Evolutionary conservation across 768 basidiomycete species (phyloP), one percentile per base, ranked within the genome.

Genomic region (Ramaria rubella): DNA sequence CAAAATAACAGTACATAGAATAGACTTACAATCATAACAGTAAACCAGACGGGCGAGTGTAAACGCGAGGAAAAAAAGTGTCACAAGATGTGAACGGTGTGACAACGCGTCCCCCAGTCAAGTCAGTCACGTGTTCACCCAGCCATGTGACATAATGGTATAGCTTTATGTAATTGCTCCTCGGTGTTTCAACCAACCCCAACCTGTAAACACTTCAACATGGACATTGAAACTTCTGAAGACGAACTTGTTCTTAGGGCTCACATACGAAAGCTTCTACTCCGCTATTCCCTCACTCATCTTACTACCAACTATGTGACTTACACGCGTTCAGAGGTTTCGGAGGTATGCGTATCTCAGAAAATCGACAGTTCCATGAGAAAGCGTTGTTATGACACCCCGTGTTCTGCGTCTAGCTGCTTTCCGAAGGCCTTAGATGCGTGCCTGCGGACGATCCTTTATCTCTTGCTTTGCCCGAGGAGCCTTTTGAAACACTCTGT

Each of bases 261-360:
- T 31, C 84, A 85, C 63, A 79, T 87, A 56, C 79, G 75, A 38
- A 68, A 75, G 33, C 66, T 84, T 27, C 73, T 87, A 27, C 69
- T 79, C 27, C 72, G 77, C 40, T 87, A 87, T 61, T 76, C 71
- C 6, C 72, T 72, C 33, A 67, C 64, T 17, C 78, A 87, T 66
- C 67, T 83, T 30, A 78, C 82, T 0, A 77, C 69, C 53, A 75
- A 85, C 63, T 77, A 86, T 63, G 67, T 81, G 43, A 64, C 72
- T 14, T 81, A 77, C 62, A 85, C 84, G 3, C 72, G 79, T 58
- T 65, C 69, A 55, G 71, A 75, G 2, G 77, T 81, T 15, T 62
- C 73, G 38, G 72, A 81, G 62, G 85, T 77, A 55, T 50, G 72
- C 19, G 30, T 30, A 23, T 29, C 11, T 14, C 3, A 2, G 4